Conservation (phyloP, 495 filamentous ascomycete genomes). For the Talaromyces thailandensis region DNA sequence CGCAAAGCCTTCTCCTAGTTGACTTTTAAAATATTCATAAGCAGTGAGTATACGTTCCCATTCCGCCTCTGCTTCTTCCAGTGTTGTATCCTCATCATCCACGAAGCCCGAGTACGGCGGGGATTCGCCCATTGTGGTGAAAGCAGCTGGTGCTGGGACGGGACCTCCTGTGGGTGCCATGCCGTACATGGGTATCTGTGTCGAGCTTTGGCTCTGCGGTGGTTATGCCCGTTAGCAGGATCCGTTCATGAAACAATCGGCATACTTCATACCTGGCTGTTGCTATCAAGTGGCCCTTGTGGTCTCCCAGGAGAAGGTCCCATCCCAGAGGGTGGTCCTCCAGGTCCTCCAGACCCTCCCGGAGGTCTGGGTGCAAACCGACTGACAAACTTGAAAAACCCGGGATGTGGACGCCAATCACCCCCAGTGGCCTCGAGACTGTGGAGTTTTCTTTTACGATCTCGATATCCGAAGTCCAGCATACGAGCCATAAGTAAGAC, state of each 20-base stretch:
- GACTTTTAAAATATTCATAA: constrained; percentile 52
- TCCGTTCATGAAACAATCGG: constrained; percentile 16
- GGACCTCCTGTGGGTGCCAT: constrained; percentile 39
- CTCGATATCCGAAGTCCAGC: constrained; percentile 70
- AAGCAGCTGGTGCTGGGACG: constrained; percentile 30
- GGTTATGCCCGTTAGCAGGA: constrained; percentile 10
- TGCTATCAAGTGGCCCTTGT: not conserved
- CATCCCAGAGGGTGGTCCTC: constrained; percentile 11
- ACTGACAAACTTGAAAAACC: constrained; percentile 36
- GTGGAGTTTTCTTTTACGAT: constrained; percentile 68
- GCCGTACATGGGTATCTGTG: constrained; percentile 38
- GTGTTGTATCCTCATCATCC: constrained; percentile 45
- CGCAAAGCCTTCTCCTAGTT: constrained; percentile 68
- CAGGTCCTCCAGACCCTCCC: constrained; percentile 1
- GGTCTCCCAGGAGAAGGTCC: not conserved
- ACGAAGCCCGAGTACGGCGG: constrained; percentile 13
- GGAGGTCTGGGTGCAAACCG: constrained; percentile 22
- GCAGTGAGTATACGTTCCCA: constrained; percentile 69
- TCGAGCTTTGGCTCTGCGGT: not conserved
- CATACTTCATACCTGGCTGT: constrained; percentile 7
- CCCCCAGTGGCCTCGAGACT: constrained; percentile 35
- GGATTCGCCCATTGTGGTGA: constrained; percentile 15
- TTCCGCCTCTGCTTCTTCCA: constrained; percentile 61
- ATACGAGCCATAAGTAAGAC: constrained; percentile 74
- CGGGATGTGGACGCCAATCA: constrained; percentile 49